Conservation (phyloP, 176 grass and related monocot species). For the Aegilops speltoides region DNA sequence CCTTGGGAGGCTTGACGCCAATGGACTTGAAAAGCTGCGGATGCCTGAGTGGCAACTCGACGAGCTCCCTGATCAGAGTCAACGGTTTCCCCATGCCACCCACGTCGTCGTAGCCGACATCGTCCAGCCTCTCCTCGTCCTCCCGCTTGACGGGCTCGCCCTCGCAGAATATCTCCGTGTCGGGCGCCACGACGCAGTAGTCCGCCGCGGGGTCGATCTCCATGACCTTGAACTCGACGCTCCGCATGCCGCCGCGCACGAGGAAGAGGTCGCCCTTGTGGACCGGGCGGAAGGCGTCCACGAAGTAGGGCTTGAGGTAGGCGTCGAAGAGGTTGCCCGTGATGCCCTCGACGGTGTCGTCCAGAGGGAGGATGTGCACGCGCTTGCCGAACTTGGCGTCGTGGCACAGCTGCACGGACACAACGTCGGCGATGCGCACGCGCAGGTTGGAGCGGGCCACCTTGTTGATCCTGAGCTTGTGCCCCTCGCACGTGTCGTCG, state of each 20-base stretch:
- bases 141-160: slow-evolving; percentile 55
- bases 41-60: slow-evolving; percentile 60
- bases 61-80: slow-evolving; percentile 55
- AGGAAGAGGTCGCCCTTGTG: slow-evolving; percentile 64
- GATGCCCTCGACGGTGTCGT: slow-evolving; percentile 63
- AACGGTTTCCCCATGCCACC: slow-evolving; percentile 64
- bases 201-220: slow-evolving; percentile 40
- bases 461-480: slow-evolving; percentile 48
- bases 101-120: slow-evolving; percentile 60
- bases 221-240: slow-evolving; percentile 64
- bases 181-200: slow-evolving; percentile 40
- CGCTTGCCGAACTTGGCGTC: slow-evolving; percentile 41
- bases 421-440: slow-evolving; percentile 56
- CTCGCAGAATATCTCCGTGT: slow-evolving; percentile 50
- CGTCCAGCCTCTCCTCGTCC: slow-evolving; percentile 62
- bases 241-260: slow-evolving; percentile 53
- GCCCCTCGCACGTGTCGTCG: slow-evolving; percentile 52
- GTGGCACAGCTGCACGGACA: slow-evolving; percentile 60
- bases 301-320: slow-evolving; percentile 62
- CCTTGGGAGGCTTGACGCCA: slow-evolving; percentile 68
- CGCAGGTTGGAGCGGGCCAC: slow-evolving; percentile 53
- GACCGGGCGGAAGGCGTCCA: slow-evolving; percentile 49
- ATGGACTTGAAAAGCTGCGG: slow-evolving; percentile 61
- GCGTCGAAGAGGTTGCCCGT: slow-evolving; percentile 51
- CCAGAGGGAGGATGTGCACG: slow-evolving; percentile 55